Evolutionary conservation across 2,329 filamentous ascomycete species (phyloP), one percentile per base, ranked within the genome.

Genomic region (Alternaria panax): DNA sequence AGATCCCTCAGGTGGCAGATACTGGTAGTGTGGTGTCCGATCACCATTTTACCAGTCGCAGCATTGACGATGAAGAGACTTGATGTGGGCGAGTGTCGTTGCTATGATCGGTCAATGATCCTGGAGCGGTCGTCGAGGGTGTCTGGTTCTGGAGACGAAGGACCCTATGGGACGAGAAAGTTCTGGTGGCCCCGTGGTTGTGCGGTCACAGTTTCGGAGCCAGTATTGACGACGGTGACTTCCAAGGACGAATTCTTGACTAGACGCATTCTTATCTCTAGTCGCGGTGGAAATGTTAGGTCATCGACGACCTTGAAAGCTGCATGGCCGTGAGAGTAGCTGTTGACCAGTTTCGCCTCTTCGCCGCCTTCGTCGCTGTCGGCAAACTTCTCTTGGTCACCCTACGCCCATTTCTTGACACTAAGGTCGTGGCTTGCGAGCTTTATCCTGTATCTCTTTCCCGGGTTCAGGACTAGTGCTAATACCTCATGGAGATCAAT

Each of bases 341-440:
- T 53, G 47, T 52, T 57, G 18, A 41, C 54, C 18, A 57, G 32
- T 32, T 24, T 52, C 30, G 25, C 47, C 24, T 30, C 18, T 24
- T 46, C 40, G 25, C 18, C 8, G 30, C 12, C 30, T 34, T 14
- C 30, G 24, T 52, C n/a, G 14, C 41, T 36, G 16, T 42, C 47
- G 18, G 24, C 12, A 25, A 46, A 52, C 11, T 14, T n/a, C 18
- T n/a, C 20, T 16, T 8, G 24, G 20, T 32, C 7, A 12, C 41
- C 40, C 7, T 52, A 52, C 14, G 16, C 25, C 47, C 30, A 46
- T 27, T 46, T 46, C 22, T 41, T 52, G 32, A 52, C 40, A 3
- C 47, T 30, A 7, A 57, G 54, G 16, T 52, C 40, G 27, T 38
- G 27, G 9, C 30, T 38, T 41, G 54, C 18, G 2, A 52, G 11